Percentiles rank a stretch among this genome's conserved stretches.
phyloP scores from a whole-genome alignment of 2,329 filamentous ascomycete genomes.

The Chrysosporium keratinophilum region DNA sequence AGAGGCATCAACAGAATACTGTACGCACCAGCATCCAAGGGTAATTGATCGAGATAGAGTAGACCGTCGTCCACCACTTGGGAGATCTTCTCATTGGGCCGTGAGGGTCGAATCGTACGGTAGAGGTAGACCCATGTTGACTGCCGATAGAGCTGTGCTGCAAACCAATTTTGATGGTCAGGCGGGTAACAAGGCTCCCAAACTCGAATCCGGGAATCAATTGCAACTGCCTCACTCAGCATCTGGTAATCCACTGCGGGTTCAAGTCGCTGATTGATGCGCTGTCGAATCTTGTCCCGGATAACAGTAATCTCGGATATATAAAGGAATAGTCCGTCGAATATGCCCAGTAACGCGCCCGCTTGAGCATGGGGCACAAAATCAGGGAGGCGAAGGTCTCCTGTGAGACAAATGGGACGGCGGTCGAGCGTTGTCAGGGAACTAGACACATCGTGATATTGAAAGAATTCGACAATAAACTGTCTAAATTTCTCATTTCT shows the following conservation, averaged over 20 bases:
- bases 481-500: conserved; percentile 61
- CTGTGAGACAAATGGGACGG: conserved; percentile 43
- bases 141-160: conserved; percentile 52
- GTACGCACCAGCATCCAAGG: conserved; percentile 46
- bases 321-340: conserved; percentile 69
- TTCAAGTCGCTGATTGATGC: conserved; percentile 52
- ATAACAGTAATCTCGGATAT: conserved; percentile 70
- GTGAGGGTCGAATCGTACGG: conserved; percentile 49
- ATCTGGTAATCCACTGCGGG: conserved; percentile 64
- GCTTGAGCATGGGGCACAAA: conserved; percentile 48
- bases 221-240: conserved; percentile 61
- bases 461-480: conserved; percentile 65
- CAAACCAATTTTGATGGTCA: conserved; percentile 44
- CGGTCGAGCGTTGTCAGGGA: conserved; percentile 47
- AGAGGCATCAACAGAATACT: conserved; percentile 52
- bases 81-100: conserved; percentile 45
- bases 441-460: conserved; percentile 61
- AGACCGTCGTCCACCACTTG: conserved; percentile 50
- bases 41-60: conserved; percentile 45
- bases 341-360: conserved; percentile 62
- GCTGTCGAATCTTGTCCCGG: conserved; percentile 60
- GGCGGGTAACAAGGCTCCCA: conserved; percentile 56
- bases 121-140: conserved; percentile 55
- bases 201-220: conserved; percentile 61
- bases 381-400: conserved; percentile 44